Evolutionary conservation across 306 rosid genomes (phyloP).

Genomic region (Chamaecrista fasciculata): DNA sequence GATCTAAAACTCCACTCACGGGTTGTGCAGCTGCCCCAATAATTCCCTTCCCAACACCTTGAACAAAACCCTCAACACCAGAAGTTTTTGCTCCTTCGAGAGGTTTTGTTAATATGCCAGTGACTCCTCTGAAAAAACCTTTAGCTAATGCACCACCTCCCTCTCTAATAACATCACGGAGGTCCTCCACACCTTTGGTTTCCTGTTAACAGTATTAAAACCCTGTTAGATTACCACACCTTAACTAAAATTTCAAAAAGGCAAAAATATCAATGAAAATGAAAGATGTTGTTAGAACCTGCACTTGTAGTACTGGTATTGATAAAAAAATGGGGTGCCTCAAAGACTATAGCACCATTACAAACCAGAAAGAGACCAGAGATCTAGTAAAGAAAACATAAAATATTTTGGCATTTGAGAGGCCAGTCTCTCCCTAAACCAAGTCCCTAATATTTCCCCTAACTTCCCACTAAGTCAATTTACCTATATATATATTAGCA

Average conservation of each 20-base stretch:
- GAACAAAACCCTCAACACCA: constrained; percentile 99
- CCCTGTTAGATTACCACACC: constrained; percentile 13
- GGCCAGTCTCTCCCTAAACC: too few relatives aligned
- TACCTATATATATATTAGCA: too few relatives aligned
- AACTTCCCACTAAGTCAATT: too few relatives aligned
- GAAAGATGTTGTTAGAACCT: neutral
- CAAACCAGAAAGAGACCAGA: too few relatives aligned
- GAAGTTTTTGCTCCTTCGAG: constrained; percentile 97
- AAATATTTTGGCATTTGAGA: too few relatives aligned
- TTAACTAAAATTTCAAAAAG: neutral
- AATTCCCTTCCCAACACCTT: constrained; percentile 98
- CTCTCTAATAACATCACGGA: constrained; percentile 90
- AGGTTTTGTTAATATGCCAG: constrained; percentile 96
- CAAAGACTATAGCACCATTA: too few relatives aligned
- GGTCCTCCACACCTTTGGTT: constrained; percentile 89
- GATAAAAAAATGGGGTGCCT: too few relatives aligned
- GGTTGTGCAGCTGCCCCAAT: constrained; percentile 99
- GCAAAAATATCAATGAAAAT: constrained; percentile 20
- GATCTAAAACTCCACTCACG: constrained; percentile 96
- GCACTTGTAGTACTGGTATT: too few relatives aligned
- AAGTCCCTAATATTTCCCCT: too few relatives aligned
- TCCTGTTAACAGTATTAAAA: constrained; percentile 57
- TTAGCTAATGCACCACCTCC: constrained; percentile 99
- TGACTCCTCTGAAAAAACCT: constrained; percentile 97
- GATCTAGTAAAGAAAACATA: too few relatives aligned